Base-by-base conservation (phyloP, 148 eudicot genomes). In the Camellia granthamiana region DNA sequence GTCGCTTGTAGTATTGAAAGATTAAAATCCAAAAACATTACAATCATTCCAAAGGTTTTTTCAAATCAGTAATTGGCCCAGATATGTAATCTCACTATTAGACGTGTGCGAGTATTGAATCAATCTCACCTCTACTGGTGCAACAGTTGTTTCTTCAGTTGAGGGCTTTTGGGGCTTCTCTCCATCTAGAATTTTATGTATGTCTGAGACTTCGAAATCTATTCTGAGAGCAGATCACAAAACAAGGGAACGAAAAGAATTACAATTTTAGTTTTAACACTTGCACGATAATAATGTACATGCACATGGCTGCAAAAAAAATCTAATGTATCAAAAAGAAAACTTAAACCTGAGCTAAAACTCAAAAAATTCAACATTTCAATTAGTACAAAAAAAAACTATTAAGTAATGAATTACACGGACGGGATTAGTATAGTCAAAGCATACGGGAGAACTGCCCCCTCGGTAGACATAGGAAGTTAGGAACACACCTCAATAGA, bases 201-300 rank as follows among this genome's bases (percentile, higher is more conserved):
- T 86, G 8, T 80, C 79, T 69, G 88, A 83, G 83, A 90, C 84
- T 84, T 91, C 91, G 80, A 84, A 76, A 85, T 93, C 94, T 91
- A 93, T 87, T 87, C 97, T 93, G 97, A 86, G 84, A 82, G 75
- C 82, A 88, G 75, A 83, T 73, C 68, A 85, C 43, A 30, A 60
- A 69, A 65, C 69, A 51, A 79, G 83, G 30, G 30, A 30, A 63
- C 72, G 84, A 76, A 74, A 81, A 71, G 56, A 85, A 74, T 78
- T 54, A 83, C 69, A 83, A 63, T 30, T 75, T 76, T 72, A 62
- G 38, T 14, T 65, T 49, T 58, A 47, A 3, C 54, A 58, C 52
- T 38, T 51, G 62, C 30, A 51, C 11, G 42, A 60, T 16, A 55
- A 67, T 30, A 30, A 30, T 30, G 30, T 30, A 0, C 30, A 30